These are phyloP conservation scores for Entoloma clypeatum DNA, from an alignment of 1,284 basidiomycete species.

Conservation along the genomic window DNA sequence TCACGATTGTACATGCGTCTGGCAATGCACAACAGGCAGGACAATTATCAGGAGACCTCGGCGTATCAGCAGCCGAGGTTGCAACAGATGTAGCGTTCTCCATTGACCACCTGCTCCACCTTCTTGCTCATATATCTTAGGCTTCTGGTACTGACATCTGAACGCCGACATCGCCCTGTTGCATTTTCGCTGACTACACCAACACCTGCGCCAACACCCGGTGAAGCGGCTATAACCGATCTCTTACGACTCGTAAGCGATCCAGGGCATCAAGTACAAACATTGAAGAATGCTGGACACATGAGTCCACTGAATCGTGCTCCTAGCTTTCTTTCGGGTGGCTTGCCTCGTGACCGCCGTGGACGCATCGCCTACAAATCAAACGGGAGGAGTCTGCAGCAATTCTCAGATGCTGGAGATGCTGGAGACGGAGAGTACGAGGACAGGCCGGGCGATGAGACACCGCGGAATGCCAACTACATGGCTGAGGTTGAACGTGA, in stretches of 20 bases:
- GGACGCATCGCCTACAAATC: slow-evolving; percentile 65
- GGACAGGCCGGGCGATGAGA: slow-evolving; percentile 48
- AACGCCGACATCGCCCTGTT: slow-evolving; percentile 47
- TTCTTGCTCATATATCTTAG: slow-evolving; percentile 31
- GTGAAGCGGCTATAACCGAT: slow-evolving; percentile 61
- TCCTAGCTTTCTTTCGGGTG: slow-evolving; percentile 67
- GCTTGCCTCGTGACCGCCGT: slow-evolving; percentile 67
- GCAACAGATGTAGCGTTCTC: slow-evolving; percentile 62
- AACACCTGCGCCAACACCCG: slow-evolving; percentile 48
- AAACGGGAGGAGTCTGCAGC: slow-evolving; percentile 24
- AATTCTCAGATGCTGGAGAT: slow-evolving; percentile 22
- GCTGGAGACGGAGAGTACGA: slow-evolving; percentile 31
- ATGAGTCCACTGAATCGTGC: slow-evolving; percentile 34
- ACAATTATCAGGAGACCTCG: slow-evolving; percentile 45
- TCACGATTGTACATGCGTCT: slow-evolving; percentile 53
- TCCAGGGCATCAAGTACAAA: slow-evolving; percentile 33
- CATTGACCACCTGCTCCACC: not conserved
- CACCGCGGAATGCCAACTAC: slow-evolving; percentile 39
- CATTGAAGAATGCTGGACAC: slow-evolving; percentile 26
- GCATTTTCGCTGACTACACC: slow-evolving; percentile 52
- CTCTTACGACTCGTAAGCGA: slow-evolving; percentile 57
- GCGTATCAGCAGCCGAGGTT: slow-evolving; percentile 60
- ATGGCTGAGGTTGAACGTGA: slow-evolving; percentile 40
- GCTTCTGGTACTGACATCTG: slow-evolving; percentile 74
- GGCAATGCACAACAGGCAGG: slow-evolving; percentile 46